Evolutionary conservation across 2,329 filamentous ascomycete genomes (phyloP).

Genomic region (Drechmeria coniospora): DNA sequence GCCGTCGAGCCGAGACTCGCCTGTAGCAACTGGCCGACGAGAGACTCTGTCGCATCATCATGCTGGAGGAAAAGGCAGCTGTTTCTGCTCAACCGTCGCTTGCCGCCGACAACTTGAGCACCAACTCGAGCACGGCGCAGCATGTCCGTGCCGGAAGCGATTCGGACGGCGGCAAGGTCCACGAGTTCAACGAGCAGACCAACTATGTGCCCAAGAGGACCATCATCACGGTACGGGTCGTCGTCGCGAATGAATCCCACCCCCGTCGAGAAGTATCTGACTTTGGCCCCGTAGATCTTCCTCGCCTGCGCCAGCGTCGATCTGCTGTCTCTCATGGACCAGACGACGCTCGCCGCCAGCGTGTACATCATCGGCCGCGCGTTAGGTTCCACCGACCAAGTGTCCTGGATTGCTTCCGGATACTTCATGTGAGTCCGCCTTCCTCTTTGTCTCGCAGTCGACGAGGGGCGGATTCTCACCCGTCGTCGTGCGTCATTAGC

Average conservation of each 20-base stretch:
- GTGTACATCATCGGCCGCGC: constrained; percentile 37
- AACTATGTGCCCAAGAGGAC: constrained; percentile 35
- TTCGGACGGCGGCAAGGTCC: constrained; percentile 8
- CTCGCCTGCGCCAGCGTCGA: constrained; percentile 40
- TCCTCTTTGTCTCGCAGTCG: too few relatives aligned
- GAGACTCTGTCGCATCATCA: too few relatives aligned
- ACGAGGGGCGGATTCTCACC: too few relatives aligned
- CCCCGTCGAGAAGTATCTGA: background rate
- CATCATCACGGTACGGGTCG: constrained; percentile 30
- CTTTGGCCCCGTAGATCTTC: constrained; percentile 30
- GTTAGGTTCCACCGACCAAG: constrained; percentile 30
- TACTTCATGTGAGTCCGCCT: constrained; percentile 34
- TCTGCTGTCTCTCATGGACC: constrained; percentile 39
- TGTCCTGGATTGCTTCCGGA: constrained; percentile 38
- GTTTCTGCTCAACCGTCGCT: background rate
- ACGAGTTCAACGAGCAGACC: constrained; percentile 37
- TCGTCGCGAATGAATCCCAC: background rate
- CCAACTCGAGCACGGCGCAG: constrained; percentile 3
- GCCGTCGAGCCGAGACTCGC: too few relatives aligned
- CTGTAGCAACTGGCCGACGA: too few relatives aligned
- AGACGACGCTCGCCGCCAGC: constrained; percentile 39
- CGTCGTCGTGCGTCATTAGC: too few relatives aligned
- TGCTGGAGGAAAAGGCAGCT: background rate
- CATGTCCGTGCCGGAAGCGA: constrained; percentile 3
- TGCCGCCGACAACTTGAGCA: background rate